Conservation (phyloP, 2,329 filamentous ascomycete genomes). For the Lecanicillium sp. region DNA sequence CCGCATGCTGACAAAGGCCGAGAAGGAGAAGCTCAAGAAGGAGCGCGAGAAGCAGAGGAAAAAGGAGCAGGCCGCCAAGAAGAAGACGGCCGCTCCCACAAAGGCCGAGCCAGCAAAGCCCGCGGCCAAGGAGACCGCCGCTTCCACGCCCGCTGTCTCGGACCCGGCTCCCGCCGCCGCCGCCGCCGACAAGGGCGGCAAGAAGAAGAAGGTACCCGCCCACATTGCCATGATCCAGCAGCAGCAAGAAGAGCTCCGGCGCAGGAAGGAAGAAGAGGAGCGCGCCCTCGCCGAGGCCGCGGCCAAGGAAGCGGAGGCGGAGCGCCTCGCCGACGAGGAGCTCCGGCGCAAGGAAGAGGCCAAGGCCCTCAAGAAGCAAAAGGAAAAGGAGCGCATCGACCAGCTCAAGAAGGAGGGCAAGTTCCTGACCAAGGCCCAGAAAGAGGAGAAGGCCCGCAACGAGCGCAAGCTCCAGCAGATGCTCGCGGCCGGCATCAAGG, state of each 20-base stretch:
- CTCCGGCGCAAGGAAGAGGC: conserved; percentile 63
- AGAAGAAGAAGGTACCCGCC: conserved; percentile 87
- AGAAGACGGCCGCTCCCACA: conserved; percentile 60
- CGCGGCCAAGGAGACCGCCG: conserved; percentile 46
- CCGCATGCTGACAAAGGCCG: conserved; percentile 86
- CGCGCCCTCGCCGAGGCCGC: conserved; percentile 56
- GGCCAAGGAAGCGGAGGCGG: conserved; percentile 58
- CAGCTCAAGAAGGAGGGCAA: conserved; percentile 85
- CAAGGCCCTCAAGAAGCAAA: conserved; percentile 74
- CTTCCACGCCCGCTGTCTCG: conserved; percentile 40
- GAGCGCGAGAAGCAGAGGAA: conserved; percentile 97
- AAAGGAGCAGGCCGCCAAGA: conserved; percentile 93
- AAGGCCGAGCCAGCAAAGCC: conserved; percentile 37
- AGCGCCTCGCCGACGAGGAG: conserved; percentile 61
- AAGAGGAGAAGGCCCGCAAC: conserved; percentile 71
- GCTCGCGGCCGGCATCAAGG: conserved; percentile 69
- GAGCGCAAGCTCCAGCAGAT: conserved; percentile 80
- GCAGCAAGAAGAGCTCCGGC: conserved; percentile 73
- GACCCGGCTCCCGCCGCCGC: conserved; percentile 26
- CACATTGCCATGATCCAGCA: conserved; percentile 69
- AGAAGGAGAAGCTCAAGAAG: conserved; percentile 98
- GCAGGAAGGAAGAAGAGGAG: conserved; percentile 61
- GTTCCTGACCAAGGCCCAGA: conserved; percentile 79
- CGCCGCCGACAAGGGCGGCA: conserved; percentile 46
- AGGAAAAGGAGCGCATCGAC: conserved; percentile 79